Evolutionary conservation across 2,329 filamentous ascomycete genomes (phyloP), one percentile per base, ranked within the genome.

Genomic region (Alternaria brassicae): DNA sequence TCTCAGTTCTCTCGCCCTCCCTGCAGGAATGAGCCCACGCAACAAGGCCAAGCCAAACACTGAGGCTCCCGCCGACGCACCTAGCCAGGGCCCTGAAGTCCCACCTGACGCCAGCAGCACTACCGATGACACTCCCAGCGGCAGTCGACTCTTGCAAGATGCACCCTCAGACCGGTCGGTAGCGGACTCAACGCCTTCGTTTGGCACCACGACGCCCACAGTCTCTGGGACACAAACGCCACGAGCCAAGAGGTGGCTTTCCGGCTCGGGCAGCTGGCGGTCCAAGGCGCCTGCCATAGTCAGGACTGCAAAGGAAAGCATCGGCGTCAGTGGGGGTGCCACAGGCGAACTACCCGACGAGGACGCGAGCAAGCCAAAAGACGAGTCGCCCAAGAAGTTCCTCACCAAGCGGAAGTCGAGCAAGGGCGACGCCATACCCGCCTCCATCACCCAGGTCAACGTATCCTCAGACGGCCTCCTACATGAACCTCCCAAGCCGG

Each of bases 221-320:
- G 60, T 67, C 4, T 44, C 62, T 34, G 66, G 56, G 61, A 63
- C 53, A 39, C 67, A 58, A 32, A 72, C 58, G 56, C 68, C 65
- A 54, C 71, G 63, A 6, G 70, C 71, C 52, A 69, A 64, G 52
- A 80, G 76, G 68, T 83, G 81, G 81, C 80, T 82, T 56, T 74
- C 76, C 44, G 76, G 76, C 37, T 62, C 65, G 6, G 77, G 79
- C 32, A 82, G 79, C 50, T 81, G 81, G 81, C 74, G 77, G 6
- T 74, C 77, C 25, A 84, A 83, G 69, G 79, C 81, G 10, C 77
- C 78, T 10, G 77, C 81, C 1, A 76, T 81, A 8, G 80, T 81
- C n/a, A 76, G 81, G 65, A 79, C 81, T 7, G 79, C 79, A 8
- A 75, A 74, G 25, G 81, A 83, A 65, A 82, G 78, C 62, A 80